Evolutionary conservation across 83 land plant genomes (phyloP), one percentile per base, ranked within the genome.

Genomic region (Isoetes engelmannii): DNA sequence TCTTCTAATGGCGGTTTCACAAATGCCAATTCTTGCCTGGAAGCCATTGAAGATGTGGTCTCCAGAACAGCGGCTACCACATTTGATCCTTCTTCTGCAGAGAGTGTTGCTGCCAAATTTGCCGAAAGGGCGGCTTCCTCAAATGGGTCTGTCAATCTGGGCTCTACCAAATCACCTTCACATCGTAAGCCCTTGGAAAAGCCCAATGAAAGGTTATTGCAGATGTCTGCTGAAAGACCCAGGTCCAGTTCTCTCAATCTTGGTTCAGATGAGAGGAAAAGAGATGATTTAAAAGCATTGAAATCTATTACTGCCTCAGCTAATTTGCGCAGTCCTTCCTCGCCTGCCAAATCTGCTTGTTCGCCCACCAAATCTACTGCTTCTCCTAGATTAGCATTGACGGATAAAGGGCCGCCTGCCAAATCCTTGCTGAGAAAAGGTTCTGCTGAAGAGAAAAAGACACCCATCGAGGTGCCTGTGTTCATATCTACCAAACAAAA

Each of bases 401-500:
- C 74, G 89, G 81, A 12, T 13, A 5, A 72, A 84, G 72, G 74
- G 75, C 80, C 65, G 47, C 87, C 0, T 77, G 59, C 73, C 72
- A 75, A 48, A 19, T 87, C 8, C 64, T 78, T 60, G 63, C 48
- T 78, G 62, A 81, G 73, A 18, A 44, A 13, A 2, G 37, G 37
- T 7, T 41, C 37, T 65, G 7, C 67, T 71, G 68, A 47, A 48
- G 45, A 66, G 13, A 66, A 42, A 20, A 15, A 43, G 68, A 17
- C 56, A n/a, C 63, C 43, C n/a, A 13, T 18, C 63, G 37, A 46
- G 53, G 72, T 18, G 10, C 5, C 15, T n/a, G 6, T 44, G 7
- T 13, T 48, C 48, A 17, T 72, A 5, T 70, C 73, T 45, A 74
- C 63, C 9, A 42, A 41, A 17, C 5, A 50, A 61, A 77, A 63